A percentile compares a stretch with the other conserved stretches of the same genome.
Conservation (phyloP, 495 filamentous ascomycete species). For the Penicillium goetzii region DNA sequence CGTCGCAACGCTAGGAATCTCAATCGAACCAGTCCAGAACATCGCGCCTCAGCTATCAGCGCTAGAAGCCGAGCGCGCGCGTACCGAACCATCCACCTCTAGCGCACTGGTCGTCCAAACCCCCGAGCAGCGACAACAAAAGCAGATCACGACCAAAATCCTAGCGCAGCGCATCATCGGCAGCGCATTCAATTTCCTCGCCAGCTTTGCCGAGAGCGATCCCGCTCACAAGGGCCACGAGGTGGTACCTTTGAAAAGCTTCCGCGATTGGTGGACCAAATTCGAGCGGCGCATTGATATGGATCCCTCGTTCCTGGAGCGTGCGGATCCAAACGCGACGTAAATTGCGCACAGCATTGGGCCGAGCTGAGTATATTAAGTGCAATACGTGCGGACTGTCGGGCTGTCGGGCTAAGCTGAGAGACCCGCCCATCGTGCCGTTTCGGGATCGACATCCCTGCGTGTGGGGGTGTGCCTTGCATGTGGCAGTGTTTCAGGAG, state of each 20-base stretch:
- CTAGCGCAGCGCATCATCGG: conserved; percentile 92
- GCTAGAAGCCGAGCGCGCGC: conserved; percentile 49
- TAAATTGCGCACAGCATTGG: conserved; percentile 13
- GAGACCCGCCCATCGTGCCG: background rate
- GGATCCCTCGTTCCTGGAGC: conserved; percentile 89
- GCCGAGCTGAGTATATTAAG: background rate
- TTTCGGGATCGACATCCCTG: conserved; percentile 1
- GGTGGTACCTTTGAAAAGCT: conserved; percentile 85
- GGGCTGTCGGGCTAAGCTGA: background rate
- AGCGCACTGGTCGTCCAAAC: conserved; percentile 38
- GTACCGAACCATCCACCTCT: conserved; percentile 24
- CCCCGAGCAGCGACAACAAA: conserved; percentile 34
- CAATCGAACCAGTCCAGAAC: conserved; percentile 72
- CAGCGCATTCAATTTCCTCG: conserved; percentile 96
- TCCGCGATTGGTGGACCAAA: conserved; percentile 96
- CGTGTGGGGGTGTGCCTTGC: background rate
- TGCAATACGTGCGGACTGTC: too few species aligned
- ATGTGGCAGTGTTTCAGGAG: conserved; percentile 12
- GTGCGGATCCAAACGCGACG: conserved; percentile 58
- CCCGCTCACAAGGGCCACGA: conserved; percentile 62
- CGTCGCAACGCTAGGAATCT: conserved; percentile 75
- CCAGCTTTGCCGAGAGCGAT: conserved; percentile 72
- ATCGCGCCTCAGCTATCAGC: conserved; percentile 70
- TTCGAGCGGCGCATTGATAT: conserved; percentile 86
- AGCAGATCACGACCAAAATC: conserved; percentile 63